These are phyloP conservation scores for Nannizziopsis barbatae DNA, from an alignment of 2,329 filamentous ascomycete genomes.

Conservation along the genomic window DNA sequence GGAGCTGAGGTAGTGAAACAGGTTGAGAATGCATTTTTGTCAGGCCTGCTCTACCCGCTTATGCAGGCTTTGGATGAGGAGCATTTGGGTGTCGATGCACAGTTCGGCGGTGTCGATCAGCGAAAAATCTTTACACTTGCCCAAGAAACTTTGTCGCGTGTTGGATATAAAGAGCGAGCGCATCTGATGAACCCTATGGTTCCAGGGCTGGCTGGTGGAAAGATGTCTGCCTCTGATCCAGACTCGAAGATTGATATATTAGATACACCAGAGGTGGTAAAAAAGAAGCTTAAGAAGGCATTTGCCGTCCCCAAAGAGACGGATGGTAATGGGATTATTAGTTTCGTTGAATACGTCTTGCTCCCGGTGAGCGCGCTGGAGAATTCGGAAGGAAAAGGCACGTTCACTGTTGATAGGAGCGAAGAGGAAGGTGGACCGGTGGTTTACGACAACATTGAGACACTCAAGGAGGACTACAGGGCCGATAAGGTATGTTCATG, in stretches of 20 bases:
- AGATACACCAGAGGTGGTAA: slow-evolving; percentile 60
- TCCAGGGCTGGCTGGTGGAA: slow-evolving; percentile 67
- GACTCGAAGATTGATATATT: slow-evolving; percentile 92
- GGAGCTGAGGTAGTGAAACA: slow-evolving; percentile 95
- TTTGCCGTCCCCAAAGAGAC: slow-evolving; percentile 62
- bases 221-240: slow-evolving; percentile 51
- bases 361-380: slow-evolving; percentile 62
- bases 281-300: slow-evolving; percentile 79
- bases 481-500: slow-evolving; percentile 56
- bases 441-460: slow-evolving; percentile 63
- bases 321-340: slow-evolving; percentile 76
- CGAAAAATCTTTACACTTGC: slow-evolving; percentile 81
- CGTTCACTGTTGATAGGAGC: slow-evolving; percentile 57
- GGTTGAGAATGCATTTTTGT: slow-evolving; percentile 60
- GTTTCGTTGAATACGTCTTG: slow-evolving; percentile 77
- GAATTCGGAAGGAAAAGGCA: slow-evolving; percentile 33
- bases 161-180: slow-evolving; percentile 69
- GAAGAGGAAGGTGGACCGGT: slow-evolving; percentile 57
- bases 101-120: slow-evolving; percentile 79
- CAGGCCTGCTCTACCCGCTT: slow-evolving; percentile 68
- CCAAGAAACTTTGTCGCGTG: slow-evolving; percentile 69
- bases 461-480: slow-evolving; percentile 68
- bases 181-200: slow-evolving; percentile 82
- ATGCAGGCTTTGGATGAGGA: slow-evolving; percentile 88
- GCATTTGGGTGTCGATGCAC: slow-evolving; percentile 74